These are phyloP conservation scores for Saccharum spontaneum DNA, from an alignment of 176 grass and related monocot genomes.

Conservation along the genomic window DNA sequence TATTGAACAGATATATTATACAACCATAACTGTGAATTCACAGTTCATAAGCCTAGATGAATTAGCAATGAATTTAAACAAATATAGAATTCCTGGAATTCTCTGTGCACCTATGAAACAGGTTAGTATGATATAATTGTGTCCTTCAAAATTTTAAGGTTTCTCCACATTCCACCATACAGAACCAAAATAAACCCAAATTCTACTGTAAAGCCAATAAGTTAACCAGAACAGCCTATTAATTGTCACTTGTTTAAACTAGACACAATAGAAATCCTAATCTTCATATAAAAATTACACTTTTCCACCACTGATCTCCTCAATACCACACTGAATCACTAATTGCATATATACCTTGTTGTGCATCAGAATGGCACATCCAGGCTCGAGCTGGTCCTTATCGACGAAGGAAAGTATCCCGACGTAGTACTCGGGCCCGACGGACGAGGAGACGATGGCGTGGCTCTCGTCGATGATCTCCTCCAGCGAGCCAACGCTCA, in stretches of 20 bases:
- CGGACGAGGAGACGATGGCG: constrained; percentile 68
- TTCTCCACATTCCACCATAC: neutral
- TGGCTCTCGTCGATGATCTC: constrained; percentile 90
- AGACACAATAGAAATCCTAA: neutral
- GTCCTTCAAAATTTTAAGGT: neutral
- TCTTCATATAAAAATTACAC: neutral
- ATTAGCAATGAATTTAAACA: neutral
- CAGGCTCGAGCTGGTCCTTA: constrained; percentile 88
- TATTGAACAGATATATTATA: constrained; percentile 3
- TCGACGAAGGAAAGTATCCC: constrained; percentile 76
- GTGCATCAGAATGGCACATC: constrained; percentile 83
- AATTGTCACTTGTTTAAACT: neutral
- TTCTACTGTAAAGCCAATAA: neutral
- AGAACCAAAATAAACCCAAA: neutral
- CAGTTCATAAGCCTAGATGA: constrained; percentile 7
- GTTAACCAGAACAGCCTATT: constrained; percentile 3
- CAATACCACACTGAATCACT: constrained; percentile 13
- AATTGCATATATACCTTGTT: constrained; percentile 59
- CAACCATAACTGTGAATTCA: neutral
- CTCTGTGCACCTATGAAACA: constrained; percentile 10
- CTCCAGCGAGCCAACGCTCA: constrained; percentile 84
- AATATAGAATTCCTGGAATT: neutral
- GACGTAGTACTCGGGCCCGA: constrained; percentile 87
- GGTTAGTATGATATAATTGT: neutral
- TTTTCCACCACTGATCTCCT: neutral